A percentile compares a stretch with the other conserved stretches of the same genome.
Evolutionary conservation across 2,329 filamentous ascomycete genomes (phyloP).

Genomic region (Colletotrichum brevisporum): DNA sequence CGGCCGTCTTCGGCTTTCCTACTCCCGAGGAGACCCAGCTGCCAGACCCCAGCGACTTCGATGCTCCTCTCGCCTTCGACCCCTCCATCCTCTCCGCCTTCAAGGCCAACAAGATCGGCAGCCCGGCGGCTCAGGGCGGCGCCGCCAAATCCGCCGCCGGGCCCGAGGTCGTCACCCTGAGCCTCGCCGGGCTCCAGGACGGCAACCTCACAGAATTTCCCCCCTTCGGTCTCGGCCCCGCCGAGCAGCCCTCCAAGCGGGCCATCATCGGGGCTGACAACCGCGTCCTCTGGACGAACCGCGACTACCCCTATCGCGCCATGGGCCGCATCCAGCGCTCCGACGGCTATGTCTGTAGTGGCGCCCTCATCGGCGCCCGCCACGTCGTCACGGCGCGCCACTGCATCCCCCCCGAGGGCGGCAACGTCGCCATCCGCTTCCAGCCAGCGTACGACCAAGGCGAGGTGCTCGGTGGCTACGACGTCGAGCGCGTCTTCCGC

Average conservation of each 20-base stretch:
- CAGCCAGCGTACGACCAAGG: constrained; percentile 45
- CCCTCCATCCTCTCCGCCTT: neutral
- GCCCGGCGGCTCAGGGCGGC: neutral
- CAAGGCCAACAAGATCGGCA: neutral
- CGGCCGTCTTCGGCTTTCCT: constrained; percentile 1
- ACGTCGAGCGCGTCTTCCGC: constrained; percentile 15
- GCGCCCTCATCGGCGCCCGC: constrained; percentile 48
- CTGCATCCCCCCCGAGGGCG: constrained; percentile 43
- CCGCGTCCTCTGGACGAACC: constrained; percentile 30
- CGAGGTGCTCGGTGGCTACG: constrained; percentile 36
- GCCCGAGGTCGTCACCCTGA: constrained; percentile 11
- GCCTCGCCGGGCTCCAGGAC: constrained; percentile 1
- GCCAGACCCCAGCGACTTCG: constrained; percentile 14
- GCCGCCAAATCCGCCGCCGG: too few species aligned
- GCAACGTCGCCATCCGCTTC: constrained; percentile 42
- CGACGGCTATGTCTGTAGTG: constrained; percentile 45
- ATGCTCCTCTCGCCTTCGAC: constrained; percentile 20
- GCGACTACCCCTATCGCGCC: constrained; percentile 33
- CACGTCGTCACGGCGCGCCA: constrained; percentile 48
- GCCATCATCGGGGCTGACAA: constrained; percentile 27
- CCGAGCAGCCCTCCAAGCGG: constrained; percentile 20
- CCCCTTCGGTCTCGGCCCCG: constrained; percentile 6
- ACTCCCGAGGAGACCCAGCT: constrained; percentile 6
- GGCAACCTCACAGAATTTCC: constrained; percentile 22
- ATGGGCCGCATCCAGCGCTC: constrained; percentile 43